phyloP scores from a whole-genome alignment of 768 basidiomycete genomes.

The Amylocystis lapponica region DNA sequence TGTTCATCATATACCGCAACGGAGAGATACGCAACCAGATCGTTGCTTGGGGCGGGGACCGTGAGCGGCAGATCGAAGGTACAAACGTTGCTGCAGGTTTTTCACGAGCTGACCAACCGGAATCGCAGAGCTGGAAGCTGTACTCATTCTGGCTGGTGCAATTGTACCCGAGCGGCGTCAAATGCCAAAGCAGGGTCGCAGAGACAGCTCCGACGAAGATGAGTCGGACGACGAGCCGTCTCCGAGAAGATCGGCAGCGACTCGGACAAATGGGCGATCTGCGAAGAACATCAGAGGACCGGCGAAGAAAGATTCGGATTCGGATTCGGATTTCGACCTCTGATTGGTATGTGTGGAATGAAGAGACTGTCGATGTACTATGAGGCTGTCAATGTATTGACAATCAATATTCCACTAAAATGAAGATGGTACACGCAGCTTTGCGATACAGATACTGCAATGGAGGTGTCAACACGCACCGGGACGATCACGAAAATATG shows the following conservation, averaged over 20 bases:
- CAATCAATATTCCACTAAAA: too few species aligned
- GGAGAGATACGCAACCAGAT: constrained; percentile 90
- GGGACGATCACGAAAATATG: too few species aligned
- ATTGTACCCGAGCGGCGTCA: constrained; percentile 52
- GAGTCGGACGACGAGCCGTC: constrained; percentile 43
- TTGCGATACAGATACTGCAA: too few species aligned
- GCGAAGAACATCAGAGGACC: constrained; percentile 51
- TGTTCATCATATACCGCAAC: constrained; percentile 86
- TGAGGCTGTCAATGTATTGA: too few species aligned
- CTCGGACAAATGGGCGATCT: constrained; percentile 45
- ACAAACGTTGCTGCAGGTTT: constrained; percentile 14
- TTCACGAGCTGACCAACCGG: neutral
- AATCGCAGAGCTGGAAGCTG: constrained; percentile 59
- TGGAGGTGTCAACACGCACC: too few species aligned
- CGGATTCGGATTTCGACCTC: constrained; percentile 72
- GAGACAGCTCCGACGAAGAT: constrained; percentile 38
- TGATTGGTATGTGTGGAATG: too few species aligned
- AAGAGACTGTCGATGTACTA: too few species aligned
- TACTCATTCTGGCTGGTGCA: constrained; percentile 58
- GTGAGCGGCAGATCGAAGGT: constrained; percentile 78
- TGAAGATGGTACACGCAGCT: too few species aligned
- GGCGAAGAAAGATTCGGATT: constrained; percentile 53
- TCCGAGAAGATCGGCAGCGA: constrained; percentile 49
- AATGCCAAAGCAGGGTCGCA: constrained; percentile 21
- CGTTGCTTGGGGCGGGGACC: constrained; percentile 77